Base-by-base conservation (phyloP, 441 rosid genomes). In the Codiaeum variegatum region DNA sequence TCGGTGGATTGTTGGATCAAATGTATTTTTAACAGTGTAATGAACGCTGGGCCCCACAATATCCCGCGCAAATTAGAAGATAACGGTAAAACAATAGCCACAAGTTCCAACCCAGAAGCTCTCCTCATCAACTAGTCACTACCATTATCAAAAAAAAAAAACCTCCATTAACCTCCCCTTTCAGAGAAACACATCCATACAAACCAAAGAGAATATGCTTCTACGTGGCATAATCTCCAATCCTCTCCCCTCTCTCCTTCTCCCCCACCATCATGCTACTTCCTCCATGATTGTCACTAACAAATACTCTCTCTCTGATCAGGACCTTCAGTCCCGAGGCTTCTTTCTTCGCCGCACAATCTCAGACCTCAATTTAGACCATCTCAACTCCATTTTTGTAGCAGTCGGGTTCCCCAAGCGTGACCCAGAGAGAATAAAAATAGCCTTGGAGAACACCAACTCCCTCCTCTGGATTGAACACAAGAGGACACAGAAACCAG, bases 341-440 rank as follows among this genome's bases (percentile, higher is more conserved):
- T 90, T 91, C 80, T 69, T 69, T 75, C 90, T 90, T 75, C 98
- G 87, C 58, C 87, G 94, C 18, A 82, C 85, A 0, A 23, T 82
- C 19, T 42, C 86, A 8, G 85, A 84, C 73, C 92, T 93, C 62
- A 81, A 91, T 87, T 76, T 91, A 29, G 89, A 87, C 69, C 89
- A 84, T 63, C 91, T 91, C 65, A 91, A 94, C 84, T 75, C 87
- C 0, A 83, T 93, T 18, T 93, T 91, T 34, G 96, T 87, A 11
- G 87, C 92, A 4, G 98, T 94, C 0, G 98, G 98, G 3, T 94
- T 94, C 81, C 98, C 98, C 1, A 73, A 84, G 79, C 93, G 97
- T 1, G 96, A 90, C 79, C 88, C 90, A 0, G 85, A 83, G 23
- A 91, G 85, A 82, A 90, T 90, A 71, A 81, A 73, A 73, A 55